Evolutionary conservation across 2,329 filamentous ascomycete species (phyloP), one percentile per base, ranked within the genome.

Genomic region (Pleurostoma richardsiae): DNA sequence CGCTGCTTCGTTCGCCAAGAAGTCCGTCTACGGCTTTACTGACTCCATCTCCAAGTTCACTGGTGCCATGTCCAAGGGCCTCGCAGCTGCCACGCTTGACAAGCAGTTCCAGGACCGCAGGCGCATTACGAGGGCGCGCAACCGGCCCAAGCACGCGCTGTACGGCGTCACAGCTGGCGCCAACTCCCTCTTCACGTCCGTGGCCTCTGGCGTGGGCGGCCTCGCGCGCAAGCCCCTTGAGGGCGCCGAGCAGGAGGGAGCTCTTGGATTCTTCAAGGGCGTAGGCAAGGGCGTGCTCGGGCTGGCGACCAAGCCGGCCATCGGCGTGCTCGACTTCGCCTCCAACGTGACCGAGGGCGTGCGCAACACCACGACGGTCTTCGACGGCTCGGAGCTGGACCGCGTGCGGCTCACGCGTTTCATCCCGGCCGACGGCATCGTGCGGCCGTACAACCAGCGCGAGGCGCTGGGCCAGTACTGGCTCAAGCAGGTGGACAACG

Each of bases 1-100:
- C 38, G 94, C 95, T 8, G 92, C 90, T 0, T 96, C 90, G 54
- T 97, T 99, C 61, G 88, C 96, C 56, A 99, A 99, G 77, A 99
- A 99, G 70, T 95, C 90, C 0, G 92, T 99, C 8, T 99, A 96
- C 66, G 95, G 94, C 41, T 88, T 99, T 64, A 95, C 88, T 2
- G 95, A 99, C 72, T 96, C 90, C 60, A 91, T 99, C 71, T 94
- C 91, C 56, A 99, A 99, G 64, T 88, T 97, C 63, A 99, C 95
- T 2, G 95, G 95, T 45, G 95, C 90, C 65, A 87, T 99, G 67
- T 95, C 91, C 56, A 99, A 99, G 70, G 94, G 94, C 49, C 81
- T 99, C 42, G 90, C 94, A 3, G 94, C 91, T 31, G 94, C 94
- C 19, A 96, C 92, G 4, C 80, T 99, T 54, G 94, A 99, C 72